Percentiles rank a stretch among this genome's conserved stretches.
Evolutionary conservation across 257 asterid genomes (phyloP).

Genomic region (Osmanthus fragrans): DNA sequence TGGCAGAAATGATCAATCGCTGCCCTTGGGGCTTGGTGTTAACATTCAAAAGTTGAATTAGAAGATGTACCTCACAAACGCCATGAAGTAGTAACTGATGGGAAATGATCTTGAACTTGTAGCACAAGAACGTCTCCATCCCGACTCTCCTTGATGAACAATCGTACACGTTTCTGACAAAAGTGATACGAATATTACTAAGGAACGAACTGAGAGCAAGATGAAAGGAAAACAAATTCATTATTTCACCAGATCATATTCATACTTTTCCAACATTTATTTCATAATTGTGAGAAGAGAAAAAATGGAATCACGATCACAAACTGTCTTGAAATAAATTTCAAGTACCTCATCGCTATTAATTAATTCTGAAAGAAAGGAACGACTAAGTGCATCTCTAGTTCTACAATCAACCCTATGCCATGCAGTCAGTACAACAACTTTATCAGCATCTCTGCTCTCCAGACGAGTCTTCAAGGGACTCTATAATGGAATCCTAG

Average conservation of each 20-base stretch:
- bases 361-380: no score
- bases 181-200: not conserved
- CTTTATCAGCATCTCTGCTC: constrained; percentile 72
- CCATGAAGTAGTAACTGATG: constrained; percentile 83
- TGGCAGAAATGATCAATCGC: not conserved
- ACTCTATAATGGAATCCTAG: constrained; percentile 66
- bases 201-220: not conserved
- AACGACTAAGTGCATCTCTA: constrained; percentile 83
- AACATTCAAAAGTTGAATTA: not conserved
- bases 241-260: not conserved
- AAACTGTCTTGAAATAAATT: constrained; percentile 10
- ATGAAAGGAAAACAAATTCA: not conserved
- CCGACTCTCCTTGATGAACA: constrained; percentile 55
- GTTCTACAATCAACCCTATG: constrained; percentile 81
- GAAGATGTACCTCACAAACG: constrained; percentile 78
- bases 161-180: constrained; percentile 60
- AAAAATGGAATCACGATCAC: not conserved
- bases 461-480: constrained; percentile 45
- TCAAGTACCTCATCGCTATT: constrained; percentile 78
- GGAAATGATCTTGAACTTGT: constrained; percentile 82
- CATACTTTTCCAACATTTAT: not conserved
- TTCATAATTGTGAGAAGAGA: not conserved
- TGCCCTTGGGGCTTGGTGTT: not conserved
- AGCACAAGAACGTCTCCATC: constrained; percentile 59
- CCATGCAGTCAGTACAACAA: constrained; percentile 84